These are phyloP conservation scores for Elsinoe ampelina DNA, from an alignment of 2,329 filamentous ascomycete species.

Conservation along the genomic window DNA sequence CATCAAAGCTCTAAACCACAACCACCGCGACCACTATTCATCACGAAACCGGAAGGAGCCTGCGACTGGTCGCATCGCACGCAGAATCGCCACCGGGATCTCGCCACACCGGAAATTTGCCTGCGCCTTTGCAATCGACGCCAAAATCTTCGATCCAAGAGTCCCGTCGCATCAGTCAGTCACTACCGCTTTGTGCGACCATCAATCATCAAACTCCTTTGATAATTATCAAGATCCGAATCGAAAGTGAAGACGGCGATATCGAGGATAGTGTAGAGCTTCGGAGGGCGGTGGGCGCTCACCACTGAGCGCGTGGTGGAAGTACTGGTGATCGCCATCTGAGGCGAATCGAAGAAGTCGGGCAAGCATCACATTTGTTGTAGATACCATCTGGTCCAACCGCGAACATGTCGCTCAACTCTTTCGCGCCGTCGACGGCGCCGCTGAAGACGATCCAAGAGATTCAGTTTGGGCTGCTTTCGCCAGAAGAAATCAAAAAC, in stretches of 20 bases:
- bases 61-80: slow-evolving; percentile 14
- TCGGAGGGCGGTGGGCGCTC: slow-evolving; percentile 9
- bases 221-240: background rate
- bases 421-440: slow-evolving; percentile 87
- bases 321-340: background rate
- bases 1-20: background rate
- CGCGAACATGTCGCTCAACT: slow-evolving; percentile 81
- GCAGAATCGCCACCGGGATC: background rate
- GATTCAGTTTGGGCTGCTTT: slow-evolving; percentile 97
- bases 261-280: background rate
- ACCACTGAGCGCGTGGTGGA: slow-evolving; percentile 13
- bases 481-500: slow-evolving; percentile 96
- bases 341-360: slow-evolving; percentile 10
- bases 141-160: slow-evolving; percentile 13
- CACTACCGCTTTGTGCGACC: slow-evolving; percentile 17
- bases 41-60: slow-evolving; percentile 1
- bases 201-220: slow-evolving; percentile 18
- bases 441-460: slow-evolving; percentile 96
- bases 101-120: background rate
- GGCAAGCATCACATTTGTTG: background rate
- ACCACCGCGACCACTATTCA: slow-evolving; percentile 9
- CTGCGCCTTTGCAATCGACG: slow-evolving; percentile 11
- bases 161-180: slow-evolving; percentile 15
- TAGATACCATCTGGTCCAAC: slow-evolving; percentile 18
- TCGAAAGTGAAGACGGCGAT: background rate